Base-by-base conservation (phyloP, 2,329 filamentous ascomycete species). In the Fusarium heterosporum region DNA sequence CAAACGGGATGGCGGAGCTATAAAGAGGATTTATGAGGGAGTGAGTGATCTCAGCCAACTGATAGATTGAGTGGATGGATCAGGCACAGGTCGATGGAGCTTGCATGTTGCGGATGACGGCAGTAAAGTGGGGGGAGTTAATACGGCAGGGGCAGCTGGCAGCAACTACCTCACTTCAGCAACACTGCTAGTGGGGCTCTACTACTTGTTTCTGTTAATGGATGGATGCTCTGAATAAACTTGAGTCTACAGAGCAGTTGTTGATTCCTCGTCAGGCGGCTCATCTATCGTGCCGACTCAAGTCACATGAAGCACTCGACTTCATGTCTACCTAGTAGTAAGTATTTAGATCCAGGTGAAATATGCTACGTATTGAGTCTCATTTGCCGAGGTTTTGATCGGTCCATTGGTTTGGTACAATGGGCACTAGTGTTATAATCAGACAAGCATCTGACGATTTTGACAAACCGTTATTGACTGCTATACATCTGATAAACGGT, bases 1-100 rank as follows among this genome's bases (percentile, higher is more conserved):
- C 83, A 81, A 81, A 82, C 71, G 53, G 48, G 49, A 55, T 58
- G 56, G 53, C 46, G 54, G 45, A 60, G 39, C 50, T 60, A 48
- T 42, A 48, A 43, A 47, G 30, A 29, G 22, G 49, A 57, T 61
- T 57, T 52, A 49, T 41, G 34, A 62, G 52, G 55, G 29, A 66
- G 58, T 63, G 65, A 43, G 65, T 55, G 61, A 66, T 54, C 46
- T 59, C 55, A 58, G 61, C 45, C 55, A 57, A 57, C 29, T 49
- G 34, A 46, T 34, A 34, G 55, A 38, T 46, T 40, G 43, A 53
- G 36, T 46, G 28, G 43, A 43, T 59, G 25, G 25, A 39, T 30
- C 34, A 61, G 40, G 46, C 39, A 36, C 51, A 17, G 19, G 34
- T 30, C 36, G 30, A 38, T 60, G 55, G 42, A 61, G 70, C 61